Conservation (phyloP, 2,329 filamentous ascomycete genomes). For the Penicillium sp. region DNA sequence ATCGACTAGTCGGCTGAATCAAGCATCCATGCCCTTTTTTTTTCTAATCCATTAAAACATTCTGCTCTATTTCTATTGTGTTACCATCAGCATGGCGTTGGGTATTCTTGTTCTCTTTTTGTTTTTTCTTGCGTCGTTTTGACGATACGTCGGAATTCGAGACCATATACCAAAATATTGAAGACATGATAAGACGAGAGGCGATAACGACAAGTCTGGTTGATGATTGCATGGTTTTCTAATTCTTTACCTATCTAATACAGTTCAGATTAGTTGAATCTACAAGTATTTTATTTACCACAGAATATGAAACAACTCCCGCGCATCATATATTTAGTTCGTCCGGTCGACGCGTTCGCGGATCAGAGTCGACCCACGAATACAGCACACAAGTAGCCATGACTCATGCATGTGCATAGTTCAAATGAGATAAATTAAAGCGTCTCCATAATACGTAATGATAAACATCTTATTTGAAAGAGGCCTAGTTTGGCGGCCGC, state of each 20-base stretch:
- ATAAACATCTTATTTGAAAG: no score
- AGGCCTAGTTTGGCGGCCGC: not conserved
- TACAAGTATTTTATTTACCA: no score
- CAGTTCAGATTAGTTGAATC: not conserved
- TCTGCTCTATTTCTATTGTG: not conserved
- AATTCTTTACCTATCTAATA: not conserved
- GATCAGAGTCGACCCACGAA: no score
- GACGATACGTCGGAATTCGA: not conserved
- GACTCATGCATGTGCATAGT: no score
- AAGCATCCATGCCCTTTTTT: not conserved
- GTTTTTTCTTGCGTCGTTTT: not conserved
- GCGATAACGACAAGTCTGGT: not conserved
- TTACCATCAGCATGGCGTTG: conserved; percentile 4
- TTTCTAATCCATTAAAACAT: not conserved
- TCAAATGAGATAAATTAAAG: no score
- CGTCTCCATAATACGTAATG: not conserved
- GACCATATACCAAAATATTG: not conserved
- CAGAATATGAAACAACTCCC: no score
- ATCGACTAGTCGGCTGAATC: conserved; percentile 19
- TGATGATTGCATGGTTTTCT: not conserved
- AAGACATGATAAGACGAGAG: not conserved
- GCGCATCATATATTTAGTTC: no score
- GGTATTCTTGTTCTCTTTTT: not conserved
- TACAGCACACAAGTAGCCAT: no score
- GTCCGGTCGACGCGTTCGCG: no score